Evolutionary conservation across 2,329 filamentous ascomycete genomes (phyloP), one percentile per base, ranked within the genome.

Genomic region (Arthrobotrys sphaeroides): DNA sequence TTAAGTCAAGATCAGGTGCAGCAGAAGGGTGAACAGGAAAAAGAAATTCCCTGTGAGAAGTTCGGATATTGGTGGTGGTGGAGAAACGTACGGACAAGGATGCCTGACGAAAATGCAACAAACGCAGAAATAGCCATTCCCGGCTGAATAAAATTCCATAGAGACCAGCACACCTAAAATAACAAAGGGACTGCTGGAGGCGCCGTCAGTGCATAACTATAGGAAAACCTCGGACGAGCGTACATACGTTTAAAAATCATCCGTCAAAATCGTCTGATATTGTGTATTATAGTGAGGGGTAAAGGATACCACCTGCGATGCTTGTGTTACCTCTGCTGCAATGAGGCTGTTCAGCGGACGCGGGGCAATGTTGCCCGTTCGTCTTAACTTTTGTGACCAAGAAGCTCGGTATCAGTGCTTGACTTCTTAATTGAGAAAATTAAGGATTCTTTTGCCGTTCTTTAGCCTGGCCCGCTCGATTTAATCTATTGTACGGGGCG

Each of bases 51-150:
- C 12, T 10, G 33, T 18, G 3, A 61, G n/a, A 62, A 49, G 65
- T 53, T 70, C 66, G 66, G 66, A 70, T 62, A 61, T 70, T 70
- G 20, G 43, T 62, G 20, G 66, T 70, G 66, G 66, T 69, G 55
- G 42, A 65, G 33, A 33, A 20, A 22, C 64, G 24, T 26, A 4
- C 2, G 16, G 42, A 26, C 69, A 73, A 24, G 69, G 69, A 73
- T 73, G 24, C 69, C 33, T 61, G 61, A 45, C 45, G 43, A 61
- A 73, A 67, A 60, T 53, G 53, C 69, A 61, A 73, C 68, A 73
- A 55, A 73, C 69, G 24, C 61, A 73, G 69, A 73, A 73, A 73
- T 73, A 73, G 43, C 69, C 69, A 73, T 65, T 73, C 51, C 31
- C 69, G 69, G 69, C 69, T 73, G 69, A 73, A 73, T 73, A 42